phyloP scores from a whole-genome alignment of 495 filamentous ascomycete species.

The Penicillium bialowiezense region DNA sequence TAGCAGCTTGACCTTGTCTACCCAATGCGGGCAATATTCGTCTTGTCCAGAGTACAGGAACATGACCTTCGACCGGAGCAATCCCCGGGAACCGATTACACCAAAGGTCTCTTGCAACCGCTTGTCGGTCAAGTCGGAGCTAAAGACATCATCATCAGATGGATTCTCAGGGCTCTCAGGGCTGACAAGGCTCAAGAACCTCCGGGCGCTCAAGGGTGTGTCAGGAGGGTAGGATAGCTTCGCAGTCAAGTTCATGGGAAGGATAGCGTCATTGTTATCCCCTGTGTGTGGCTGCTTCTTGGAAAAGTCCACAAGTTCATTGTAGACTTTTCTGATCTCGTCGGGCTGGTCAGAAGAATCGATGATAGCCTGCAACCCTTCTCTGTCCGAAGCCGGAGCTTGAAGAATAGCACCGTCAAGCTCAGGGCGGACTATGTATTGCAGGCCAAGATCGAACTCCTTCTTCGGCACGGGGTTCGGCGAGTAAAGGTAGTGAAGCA shows the following conservation, averaged over 20 bases:
- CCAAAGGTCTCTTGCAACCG: conserved; percentile 65
- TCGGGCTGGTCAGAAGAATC: conserved; percentile 14
- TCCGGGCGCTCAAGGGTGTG: conserved; percentile 51
- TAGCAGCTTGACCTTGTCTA: conserved; percentile 66
- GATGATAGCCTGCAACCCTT: conserved; percentile 47
- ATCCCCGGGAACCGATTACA: conserved; percentile 46
- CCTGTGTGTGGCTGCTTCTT: conserved; percentile 32
- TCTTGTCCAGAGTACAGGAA: conserved; percentile 69
- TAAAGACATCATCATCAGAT: conserved; percentile 88
- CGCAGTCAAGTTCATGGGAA: conserved; percentile 52
- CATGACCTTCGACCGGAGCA: conserved; percentile 48
- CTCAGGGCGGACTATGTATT: conserved; percentile 29
- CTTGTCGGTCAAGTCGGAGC: conserved; percentile 66
- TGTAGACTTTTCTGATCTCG: conserved; percentile 40
- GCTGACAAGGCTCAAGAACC: conserved; percentile 67
- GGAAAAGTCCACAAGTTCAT: conserved; percentile 52
- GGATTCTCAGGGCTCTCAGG: conserved; percentile 49
- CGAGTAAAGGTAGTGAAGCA: conserved; percentile 67
- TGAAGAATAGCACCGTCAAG: conserved; percentile 84
- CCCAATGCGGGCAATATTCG: conserved; percentile 58
- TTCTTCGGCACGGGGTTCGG: conserved; percentile 28
- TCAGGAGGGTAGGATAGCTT: conserved; percentile 45
- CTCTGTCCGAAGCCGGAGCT: conserved; percentile 76
- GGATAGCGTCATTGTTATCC: conserved; percentile 53
- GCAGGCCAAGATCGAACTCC: conserved; percentile 22